phyloP scores from a whole-genome alignment of 306 rosid genomes.

The Pyrus bretschneideri region DNA sequence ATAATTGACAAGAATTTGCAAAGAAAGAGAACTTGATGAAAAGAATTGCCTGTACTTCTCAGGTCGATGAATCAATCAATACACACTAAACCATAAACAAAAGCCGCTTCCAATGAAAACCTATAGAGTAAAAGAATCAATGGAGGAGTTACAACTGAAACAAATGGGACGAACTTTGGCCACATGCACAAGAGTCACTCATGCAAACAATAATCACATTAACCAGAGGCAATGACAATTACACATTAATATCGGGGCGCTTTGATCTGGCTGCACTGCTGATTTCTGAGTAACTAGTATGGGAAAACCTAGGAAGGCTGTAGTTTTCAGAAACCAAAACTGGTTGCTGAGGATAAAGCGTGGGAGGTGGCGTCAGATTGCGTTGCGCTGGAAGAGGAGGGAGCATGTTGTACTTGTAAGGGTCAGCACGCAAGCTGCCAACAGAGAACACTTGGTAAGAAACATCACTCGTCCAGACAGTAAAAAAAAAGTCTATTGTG shows the following conservation, averaged over 20 bases:
- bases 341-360: slow-evolving; percentile 97
- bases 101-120: slow-evolving; percentile 7
- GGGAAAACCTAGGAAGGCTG: slow-evolving; percentile 65
- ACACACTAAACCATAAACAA: neutral
- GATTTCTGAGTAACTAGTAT: slow-evolving; percentile 53
- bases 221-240: neutral
- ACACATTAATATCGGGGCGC: slow-evolving; percentile 89
- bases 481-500: neutral
- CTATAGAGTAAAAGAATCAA: slow-evolving; percentile 26
- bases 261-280: slow-evolving; percentile 52
- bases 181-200: neutral
- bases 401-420: slow-evolving; percentile 66
- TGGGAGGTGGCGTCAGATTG: slow-evolving; percentile 91
- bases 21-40: neutral
- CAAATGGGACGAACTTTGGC: neutral
- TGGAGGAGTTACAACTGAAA: slow-evolving; percentile 1
- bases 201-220: neutral
- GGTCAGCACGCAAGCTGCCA: slow-evolving; percentile 48
- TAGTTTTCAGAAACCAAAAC: slow-evolving; percentile 66
- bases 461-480: neutral
- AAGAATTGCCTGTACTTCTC: slow-evolving; percentile 17
- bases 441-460: neutral
- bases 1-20: neutral
- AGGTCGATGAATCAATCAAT: slow-evolving; percentile 14
- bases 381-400: slow-evolving; percentile 97